A percentile compares a stretch with the other conserved stretches of the same genome.
Conservation (phyloP, 306 rosid genomes). For the Neltuma alba region DNA sequence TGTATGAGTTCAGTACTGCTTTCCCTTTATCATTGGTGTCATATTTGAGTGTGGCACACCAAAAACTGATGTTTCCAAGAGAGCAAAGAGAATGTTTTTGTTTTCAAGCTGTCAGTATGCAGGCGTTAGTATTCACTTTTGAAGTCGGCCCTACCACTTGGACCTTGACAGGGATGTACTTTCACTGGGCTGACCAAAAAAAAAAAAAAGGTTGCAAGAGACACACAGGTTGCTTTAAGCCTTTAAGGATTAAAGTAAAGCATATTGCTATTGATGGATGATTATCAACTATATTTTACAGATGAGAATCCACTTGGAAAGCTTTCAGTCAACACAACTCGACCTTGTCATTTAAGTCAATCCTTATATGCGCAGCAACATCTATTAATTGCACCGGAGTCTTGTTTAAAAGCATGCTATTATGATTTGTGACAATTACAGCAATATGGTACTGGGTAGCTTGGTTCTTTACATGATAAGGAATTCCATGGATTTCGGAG, state of each 20-base stretch:
- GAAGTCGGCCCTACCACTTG: not conserved
- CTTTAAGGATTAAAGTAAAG: not conserved
- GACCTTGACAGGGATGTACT: slow-evolving; percentile 15
- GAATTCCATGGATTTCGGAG: not conserved
- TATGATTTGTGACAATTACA: not conserved
- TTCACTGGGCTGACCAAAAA: not conserved
- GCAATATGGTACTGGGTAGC: not conserved
- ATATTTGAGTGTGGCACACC: slow-evolving; percentile 7
- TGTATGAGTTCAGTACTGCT: not conserved
- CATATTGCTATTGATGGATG: not conserved
- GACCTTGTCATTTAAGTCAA: not conserved
- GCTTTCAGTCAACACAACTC: not conserved
- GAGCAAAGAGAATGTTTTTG: not conserved
- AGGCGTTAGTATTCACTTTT: not conserved
- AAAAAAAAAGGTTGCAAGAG: not conserved
- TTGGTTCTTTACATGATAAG: no score
- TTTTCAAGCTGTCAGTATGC: slow-evolving; percentile 23
- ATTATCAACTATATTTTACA: not conserved
- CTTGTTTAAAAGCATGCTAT: not conserved
- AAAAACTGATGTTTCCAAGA: slow-evolving; percentile 6
- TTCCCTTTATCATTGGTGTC: slow-evolving; percentile 12
- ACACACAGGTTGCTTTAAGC: not conserved
- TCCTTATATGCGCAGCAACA: not conserved
- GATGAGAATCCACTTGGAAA: not conserved
- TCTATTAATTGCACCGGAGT: not conserved